Conservation (phyloP, 2,329 filamentous ascomycete genomes). For the Tolypocladium ovalisporum region DNA sequence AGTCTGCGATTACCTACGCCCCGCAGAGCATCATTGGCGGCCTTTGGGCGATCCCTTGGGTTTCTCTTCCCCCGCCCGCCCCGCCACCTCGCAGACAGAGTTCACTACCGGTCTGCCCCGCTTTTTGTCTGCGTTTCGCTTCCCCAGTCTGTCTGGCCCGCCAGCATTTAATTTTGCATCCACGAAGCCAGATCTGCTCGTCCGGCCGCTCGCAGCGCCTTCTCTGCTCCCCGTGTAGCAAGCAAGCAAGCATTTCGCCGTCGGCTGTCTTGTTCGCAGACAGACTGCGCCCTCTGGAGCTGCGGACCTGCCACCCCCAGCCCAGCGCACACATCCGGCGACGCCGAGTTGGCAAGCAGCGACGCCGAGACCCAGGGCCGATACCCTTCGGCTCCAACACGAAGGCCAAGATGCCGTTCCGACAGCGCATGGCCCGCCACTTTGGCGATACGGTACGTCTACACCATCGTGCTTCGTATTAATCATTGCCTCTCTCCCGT, state of each 20-base stretch:
- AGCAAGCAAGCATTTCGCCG: constrained; percentile 2
- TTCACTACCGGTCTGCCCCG: background rate
- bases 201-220: background rate
- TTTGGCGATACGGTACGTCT: constrained; percentile 35
- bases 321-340: background rate
- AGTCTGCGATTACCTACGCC: background rate
- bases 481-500: no score
- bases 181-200: background rate
- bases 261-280: constrained; percentile 4
- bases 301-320: background rate
- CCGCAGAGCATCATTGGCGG: background rate
- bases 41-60: background rate
- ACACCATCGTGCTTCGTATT: background rate
- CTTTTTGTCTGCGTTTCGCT: background rate
- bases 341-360: background rate
- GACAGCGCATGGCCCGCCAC: constrained; percentile 32
- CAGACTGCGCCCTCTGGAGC: constrained; percentile 2
- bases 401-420: constrained; percentile 22
- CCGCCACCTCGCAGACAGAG: background rate
- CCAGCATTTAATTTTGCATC: background rate
- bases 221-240: background rate
- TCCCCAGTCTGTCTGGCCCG: background rate
- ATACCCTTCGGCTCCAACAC: background rate
- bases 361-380: background rate
- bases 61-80: no score